Percentiles rank a stretch among this genome's conserved stretches.
Conservation (phyloP, 2,329 filamentous ascomycete genomes). For the Alternaria consortialis region DNA sequence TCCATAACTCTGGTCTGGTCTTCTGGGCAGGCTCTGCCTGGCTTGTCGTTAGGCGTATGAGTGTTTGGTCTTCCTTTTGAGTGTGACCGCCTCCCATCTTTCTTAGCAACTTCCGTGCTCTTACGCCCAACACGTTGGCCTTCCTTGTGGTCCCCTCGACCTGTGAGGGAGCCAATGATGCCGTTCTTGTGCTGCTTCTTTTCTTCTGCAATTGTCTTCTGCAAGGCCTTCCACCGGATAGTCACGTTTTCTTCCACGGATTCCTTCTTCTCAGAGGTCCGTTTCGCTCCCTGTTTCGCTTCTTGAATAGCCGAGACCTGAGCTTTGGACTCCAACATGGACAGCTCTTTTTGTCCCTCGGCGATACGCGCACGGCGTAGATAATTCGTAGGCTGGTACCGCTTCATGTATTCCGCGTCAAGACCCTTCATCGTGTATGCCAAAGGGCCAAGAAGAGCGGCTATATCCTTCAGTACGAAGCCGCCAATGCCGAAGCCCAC, state of each 20-base stretch:
- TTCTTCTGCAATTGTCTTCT: slow-evolving; percentile 34
- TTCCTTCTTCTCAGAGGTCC: slow-evolving; percentile 26
- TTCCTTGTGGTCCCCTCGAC: slow-evolving; percentile 36
- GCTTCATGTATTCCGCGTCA: slow-evolving; percentile 66
- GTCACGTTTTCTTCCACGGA: slow-evolving; percentile 45
- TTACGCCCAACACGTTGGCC: slow-evolving; percentile 42
- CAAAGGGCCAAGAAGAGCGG: slow-evolving; percentile 67
- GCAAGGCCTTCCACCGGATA: slow-evolving; percentile 35
- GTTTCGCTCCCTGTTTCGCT: slow-evolving; percentile 11
- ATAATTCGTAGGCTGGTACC: slow-evolving; percentile 62
- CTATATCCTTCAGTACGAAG: slow-evolving; percentile 70
- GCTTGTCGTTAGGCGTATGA: slow-evolving; percentile 19
- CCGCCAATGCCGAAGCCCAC: slow-evolving; percentile 71
- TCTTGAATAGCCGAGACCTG: slow-evolving; percentile 16
- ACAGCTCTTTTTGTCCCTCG: slow-evolving; percentile 59
- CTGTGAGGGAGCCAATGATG: slow-evolving; percentile 36
- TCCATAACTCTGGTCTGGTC: slow-evolving; percentile 15
- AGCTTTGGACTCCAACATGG: slow-evolving; percentile 25
- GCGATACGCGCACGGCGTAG: slow-evolving; percentile 67
- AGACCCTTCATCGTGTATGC: slow-evolving; percentile 72
- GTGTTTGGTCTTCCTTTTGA: slow-evolving; percentile 23
- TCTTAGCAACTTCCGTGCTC: slow-evolving; percentile 22
- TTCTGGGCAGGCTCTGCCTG: neutral
- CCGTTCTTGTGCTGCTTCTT: slow-evolving; percentile 38
- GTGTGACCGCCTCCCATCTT: slow-evolving; percentile 3